Conservation (phyloP, 2,329 filamentous ascomycete species). For the Hypoxylon sp. region DNA sequence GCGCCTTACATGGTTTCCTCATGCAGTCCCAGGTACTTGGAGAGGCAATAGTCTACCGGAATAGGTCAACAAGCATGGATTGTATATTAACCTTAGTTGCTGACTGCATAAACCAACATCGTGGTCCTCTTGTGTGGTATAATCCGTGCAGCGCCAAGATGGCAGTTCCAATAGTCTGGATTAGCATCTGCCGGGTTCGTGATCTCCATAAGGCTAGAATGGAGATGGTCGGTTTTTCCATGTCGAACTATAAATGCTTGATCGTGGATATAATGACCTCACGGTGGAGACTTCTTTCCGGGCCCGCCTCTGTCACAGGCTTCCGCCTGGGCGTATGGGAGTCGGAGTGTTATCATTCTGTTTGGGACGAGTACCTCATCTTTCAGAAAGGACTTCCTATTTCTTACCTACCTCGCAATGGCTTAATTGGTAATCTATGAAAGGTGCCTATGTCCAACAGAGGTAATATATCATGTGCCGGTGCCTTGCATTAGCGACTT, state of each 20-base stretch:
- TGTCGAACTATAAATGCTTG: background rate
- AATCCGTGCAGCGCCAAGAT: conserved; percentile 23
- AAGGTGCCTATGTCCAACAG: background rate
- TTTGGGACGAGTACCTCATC: background rate
- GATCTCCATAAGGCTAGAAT: conserved; percentile 1
- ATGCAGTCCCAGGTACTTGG: conserved; percentile 14
- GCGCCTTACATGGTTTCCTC: conserved; percentile 2
- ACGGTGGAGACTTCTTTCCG: conserved; percentile 7
- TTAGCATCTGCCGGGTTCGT: conserved; percentile 12
- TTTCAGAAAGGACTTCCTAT: background rate
- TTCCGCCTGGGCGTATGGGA: background rate
- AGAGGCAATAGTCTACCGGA: conserved; percentile 25
- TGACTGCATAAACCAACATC: conserved; percentile 11
- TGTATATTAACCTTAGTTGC: conserved; percentile 11
- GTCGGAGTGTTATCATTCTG: background rate
- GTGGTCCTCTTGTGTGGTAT: conserved; percentile 2
- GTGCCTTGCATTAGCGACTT: conserved; percentile 4
- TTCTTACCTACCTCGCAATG: background rate
- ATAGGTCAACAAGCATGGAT: conserved; percentile 4
- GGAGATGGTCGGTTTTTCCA: background rate
- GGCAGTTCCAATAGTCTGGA: conserved; percentile 21
- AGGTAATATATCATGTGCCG: background rate
- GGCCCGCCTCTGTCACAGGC: background rate
- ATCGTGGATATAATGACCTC: background rate
- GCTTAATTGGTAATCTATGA: background rate